phyloP scores from a whole-genome alignment of 257 asterid genomes.

The Cordia subcordata region DNA sequence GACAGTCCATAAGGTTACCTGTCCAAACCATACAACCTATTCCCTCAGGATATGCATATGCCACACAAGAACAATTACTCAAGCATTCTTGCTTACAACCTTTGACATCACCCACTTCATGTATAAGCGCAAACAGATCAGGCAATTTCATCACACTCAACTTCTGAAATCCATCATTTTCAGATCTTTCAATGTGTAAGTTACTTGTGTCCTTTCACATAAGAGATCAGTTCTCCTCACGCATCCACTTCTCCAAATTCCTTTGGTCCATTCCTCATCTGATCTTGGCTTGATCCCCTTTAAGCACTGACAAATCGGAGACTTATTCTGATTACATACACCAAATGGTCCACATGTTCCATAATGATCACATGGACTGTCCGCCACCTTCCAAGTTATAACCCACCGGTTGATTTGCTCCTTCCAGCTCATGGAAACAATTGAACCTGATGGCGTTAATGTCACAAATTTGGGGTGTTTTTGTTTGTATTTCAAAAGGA shows the following conservation, averaged over 20 bases:
- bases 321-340: slow-evolving; percentile 12
- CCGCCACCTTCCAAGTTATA: not conserved
- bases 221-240: slow-evolving; percentile 13
- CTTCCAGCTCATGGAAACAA: slow-evolving; percentile 3
- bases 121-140: slow-evolving; percentile 13
- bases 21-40: slow-evolving; percentile 33
- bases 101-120: not conserved
- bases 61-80: slow-evolving; percentile 33
- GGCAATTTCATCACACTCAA: slow-evolving; percentile 28
- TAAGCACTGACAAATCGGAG: slow-evolving; percentile 21
- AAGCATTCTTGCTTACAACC: slow-evolving; percentile 19
- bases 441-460: slow-evolving; percentile 11
- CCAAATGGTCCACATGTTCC: slow-evolving; percentile 30
- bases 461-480: no score
- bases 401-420: slow-evolving; percentile 4
- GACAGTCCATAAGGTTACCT: slow-evolving; percentile 22
- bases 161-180: slow-evolving; percentile 21
- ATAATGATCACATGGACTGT: slow-evolving; percentile 15
- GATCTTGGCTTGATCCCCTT: slow-evolving; percentile 22
- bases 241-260: slow-evolving; percentile 34
- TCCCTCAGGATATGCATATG: slow-evolving; percentile 24
- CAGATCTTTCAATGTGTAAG: not conserved
- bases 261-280: slow-evolving; percentile 16
- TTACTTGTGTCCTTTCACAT: slow-evolving; percentile 14
- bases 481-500: no score